A percentile compares a stretch with the other conserved stretches of the same genome.
These are phyloP conservation scores for Solanum pinnatisectum DNA, from an alignment of 257 asterid genomes.

Conservation along the genomic window DNA sequence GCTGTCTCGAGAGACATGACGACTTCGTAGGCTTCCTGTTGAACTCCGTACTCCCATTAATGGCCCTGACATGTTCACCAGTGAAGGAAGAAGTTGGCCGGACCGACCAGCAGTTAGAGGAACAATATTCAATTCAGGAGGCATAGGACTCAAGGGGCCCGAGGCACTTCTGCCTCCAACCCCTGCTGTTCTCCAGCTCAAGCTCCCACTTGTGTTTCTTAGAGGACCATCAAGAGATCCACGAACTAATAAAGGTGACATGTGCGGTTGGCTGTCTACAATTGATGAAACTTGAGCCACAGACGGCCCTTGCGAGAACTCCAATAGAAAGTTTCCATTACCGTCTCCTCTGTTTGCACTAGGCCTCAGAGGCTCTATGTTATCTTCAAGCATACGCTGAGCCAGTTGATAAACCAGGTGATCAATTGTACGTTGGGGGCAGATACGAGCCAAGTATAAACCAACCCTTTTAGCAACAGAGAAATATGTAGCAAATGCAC, in stretches of 20 bases:
- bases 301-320: conserved; percentile 90
- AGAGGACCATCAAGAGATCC: conserved; percentile 97
- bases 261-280: conserved; percentile 89
- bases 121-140: conserved; percentile 81
- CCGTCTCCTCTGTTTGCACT: conserved; percentile 61
- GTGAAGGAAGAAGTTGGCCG: conserved; percentile 90
- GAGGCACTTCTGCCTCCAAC: conserved; percentile 98
- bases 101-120: conserved; percentile 91
- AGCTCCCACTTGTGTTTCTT: conserved; percentile 91
- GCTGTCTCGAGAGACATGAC: conserved; percentile 95
- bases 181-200: conserved; percentile 97
- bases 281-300: conserved; percentile 68
- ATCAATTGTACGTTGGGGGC: conserved; percentile 97
- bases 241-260: conserved; percentile 96
- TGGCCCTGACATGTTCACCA: conserved; percentile 99
- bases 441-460: conserved; percentile 90
- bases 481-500: conserved; percentile 97
- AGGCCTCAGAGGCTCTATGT: conserved; percentile 62
- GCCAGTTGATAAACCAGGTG: conserved; percentile 99
- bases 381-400: conserved; percentile 98
- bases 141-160: conserved; percentile 91
- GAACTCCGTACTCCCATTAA: conserved; percentile 94
- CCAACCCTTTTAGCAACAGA: conserved; percentile 98
- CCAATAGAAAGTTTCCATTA: conserved; percentile 63
- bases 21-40: conserved; percentile 95